Evolutionary conservation across 805 yeast genomes (phyloP).

Genomic region (Spathaspora boniae): DNA sequence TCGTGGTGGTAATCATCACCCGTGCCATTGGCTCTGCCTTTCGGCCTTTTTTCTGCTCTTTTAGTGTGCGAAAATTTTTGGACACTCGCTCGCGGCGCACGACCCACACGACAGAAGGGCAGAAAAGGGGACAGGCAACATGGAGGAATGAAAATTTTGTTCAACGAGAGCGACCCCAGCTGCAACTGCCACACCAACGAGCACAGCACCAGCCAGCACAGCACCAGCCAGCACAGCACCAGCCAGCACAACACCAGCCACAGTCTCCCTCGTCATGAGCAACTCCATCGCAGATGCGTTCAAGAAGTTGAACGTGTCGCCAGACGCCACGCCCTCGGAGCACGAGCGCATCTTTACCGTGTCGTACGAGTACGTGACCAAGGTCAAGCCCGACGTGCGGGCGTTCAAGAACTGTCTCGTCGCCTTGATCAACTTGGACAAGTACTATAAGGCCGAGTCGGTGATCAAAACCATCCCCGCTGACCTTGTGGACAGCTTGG

Average conservation of each 20-base stretch:
- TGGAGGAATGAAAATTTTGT: too few relatives aligned
- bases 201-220: neutral
- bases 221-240: too few relatives aligned
- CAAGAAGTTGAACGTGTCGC: constrained; percentile 33
- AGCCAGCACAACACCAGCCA: constrained; percentile 11
- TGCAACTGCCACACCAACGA: too few relatives aligned
- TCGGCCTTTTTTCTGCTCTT: too few relatives aligned
- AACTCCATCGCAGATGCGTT: constrained; percentile 40
- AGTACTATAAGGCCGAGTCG: constrained; percentile 46
- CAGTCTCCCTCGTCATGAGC: constrained; percentile 22
- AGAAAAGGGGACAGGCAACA: too few relatives aligned
- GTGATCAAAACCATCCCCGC: constrained; percentile 38
- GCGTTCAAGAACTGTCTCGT: constrained; percentile 46
- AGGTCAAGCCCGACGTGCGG: constrained; percentile 32
- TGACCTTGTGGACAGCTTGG: constrained; percentile 30
- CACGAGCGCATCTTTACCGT: constrained; percentile 36
- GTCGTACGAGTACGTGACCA: constrained; percentile 39
- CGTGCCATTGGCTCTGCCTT: too few relatives aligned
- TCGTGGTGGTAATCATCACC: too few relatives aligned
- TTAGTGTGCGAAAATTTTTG: too few relatives aligned
- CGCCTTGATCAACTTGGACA: constrained; percentile 59
- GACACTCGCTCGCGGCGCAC: too few relatives aligned
- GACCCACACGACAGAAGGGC: too few relatives aligned
- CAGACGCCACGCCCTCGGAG: constrained; percentile 20
- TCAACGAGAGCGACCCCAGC: too few relatives aligned